phyloP scores from a whole-genome alignment of 2,329 filamentous ascomycete genomes.

The Aspergillus sp. region DNA sequence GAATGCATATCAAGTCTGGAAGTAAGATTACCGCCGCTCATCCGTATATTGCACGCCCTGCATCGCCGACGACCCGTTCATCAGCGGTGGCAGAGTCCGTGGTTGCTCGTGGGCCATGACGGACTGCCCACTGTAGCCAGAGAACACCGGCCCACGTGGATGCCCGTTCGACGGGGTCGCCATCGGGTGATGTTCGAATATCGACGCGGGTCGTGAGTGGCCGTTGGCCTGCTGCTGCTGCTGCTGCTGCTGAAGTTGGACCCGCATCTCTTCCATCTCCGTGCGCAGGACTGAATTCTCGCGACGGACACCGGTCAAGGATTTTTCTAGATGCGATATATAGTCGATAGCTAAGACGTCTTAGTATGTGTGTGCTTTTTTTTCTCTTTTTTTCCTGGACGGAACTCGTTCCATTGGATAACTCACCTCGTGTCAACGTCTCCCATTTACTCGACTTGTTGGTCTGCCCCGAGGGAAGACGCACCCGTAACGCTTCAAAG shows the following conservation, averaged over 20 bases:
- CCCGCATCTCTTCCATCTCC: slow-evolving; percentile 32
- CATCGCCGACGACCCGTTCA: slow-evolving; percentile 40
- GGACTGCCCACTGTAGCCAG: slow-evolving; percentile 18
- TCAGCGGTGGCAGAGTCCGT: slow-evolving; percentile 40
- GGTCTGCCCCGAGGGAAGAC: slow-evolving; percentile 39
- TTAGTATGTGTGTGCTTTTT: slow-evolving; percentile 7
- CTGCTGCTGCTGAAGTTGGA: slow-evolving; percentile 22
- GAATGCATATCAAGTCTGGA: slow-evolving; percentile 2
- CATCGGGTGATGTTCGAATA: slow-evolving; percentile 32
- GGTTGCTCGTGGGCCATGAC: slow-evolving; percentile 34
- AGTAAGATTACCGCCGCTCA: slow-evolving; percentile 30
- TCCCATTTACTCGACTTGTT: slow-evolving; percentile 49
- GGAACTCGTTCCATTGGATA: background rate
- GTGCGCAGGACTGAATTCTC: slow-evolving; percentile 30
- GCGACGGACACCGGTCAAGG: slow-evolving; percentile 28
- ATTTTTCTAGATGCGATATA: slow-evolving; percentile 38
- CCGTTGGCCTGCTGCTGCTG: slow-evolving; percentile 26
- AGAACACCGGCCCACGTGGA: slow-evolving; percentile 21
- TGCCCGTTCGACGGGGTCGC: slow-evolving; percentile 28
- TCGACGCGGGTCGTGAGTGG: slow-evolving; percentile 22
- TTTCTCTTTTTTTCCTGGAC: background rate
- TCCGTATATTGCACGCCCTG: slow-evolving; percentile 46
- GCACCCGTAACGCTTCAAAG: slow-evolving; percentile 39
- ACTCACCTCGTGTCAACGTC: slow-evolving; percentile 39
- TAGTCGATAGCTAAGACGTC: slow-evolving; percentile 39